Evolutionary conservation across 2,329 filamentous ascomycete genomes (phyloP).

Genomic region (Pestalotiopsis sp.): DNA sequence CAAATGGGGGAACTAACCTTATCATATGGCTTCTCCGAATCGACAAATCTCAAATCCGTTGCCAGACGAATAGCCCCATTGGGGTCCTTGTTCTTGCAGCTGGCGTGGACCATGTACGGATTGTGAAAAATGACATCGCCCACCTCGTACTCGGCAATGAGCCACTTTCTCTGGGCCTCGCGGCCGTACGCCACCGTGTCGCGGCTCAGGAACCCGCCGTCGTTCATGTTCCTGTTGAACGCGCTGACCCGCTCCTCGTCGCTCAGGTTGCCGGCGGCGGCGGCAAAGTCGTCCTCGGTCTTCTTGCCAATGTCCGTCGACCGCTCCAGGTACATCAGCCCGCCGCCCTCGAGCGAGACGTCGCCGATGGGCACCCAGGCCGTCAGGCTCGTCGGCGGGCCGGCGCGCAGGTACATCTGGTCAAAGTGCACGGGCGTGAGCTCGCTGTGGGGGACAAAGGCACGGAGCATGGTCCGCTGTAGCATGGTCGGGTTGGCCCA

Average conservation of each 20-base stretch:
- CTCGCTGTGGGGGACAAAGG: constrained; percentile 3
- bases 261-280: constrained; percentile 25
- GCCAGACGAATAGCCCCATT: constrained; percentile 38
- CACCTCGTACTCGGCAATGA: constrained; percentile 37
- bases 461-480: constrained; percentile 4
- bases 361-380: constrained; percentile 41
- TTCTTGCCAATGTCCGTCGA: constrained; percentile 33
- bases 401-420: constrained; percentile 11
- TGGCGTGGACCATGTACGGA: constrained; percentile 42
- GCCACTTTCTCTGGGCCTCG: constrained; percentile 26
- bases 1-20: neutral
- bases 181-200: constrained; percentile 23
- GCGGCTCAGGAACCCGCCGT: constrained; percentile 26
- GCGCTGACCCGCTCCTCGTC: constrained; percentile 31
- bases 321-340: constrained; percentile 42
- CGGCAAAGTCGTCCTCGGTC: constrained; percentile 40
- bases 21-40: constrained; percentile 2
- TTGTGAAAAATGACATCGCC: constrained; percentile 45
- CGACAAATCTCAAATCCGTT: constrained; percentile 40
- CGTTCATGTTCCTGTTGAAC: constrained; percentile 32
- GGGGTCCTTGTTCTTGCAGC: constrained; percentile 40
- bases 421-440: constrained; percentile 10
- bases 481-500: constrained; percentile 1
- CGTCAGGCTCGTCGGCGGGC: constrained; percentile 20
- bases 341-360: constrained; percentile 34